Base-by-base conservation (phyloP, 495 filamentous ascomycete genomes). In the Penicillium lagena region DNA sequence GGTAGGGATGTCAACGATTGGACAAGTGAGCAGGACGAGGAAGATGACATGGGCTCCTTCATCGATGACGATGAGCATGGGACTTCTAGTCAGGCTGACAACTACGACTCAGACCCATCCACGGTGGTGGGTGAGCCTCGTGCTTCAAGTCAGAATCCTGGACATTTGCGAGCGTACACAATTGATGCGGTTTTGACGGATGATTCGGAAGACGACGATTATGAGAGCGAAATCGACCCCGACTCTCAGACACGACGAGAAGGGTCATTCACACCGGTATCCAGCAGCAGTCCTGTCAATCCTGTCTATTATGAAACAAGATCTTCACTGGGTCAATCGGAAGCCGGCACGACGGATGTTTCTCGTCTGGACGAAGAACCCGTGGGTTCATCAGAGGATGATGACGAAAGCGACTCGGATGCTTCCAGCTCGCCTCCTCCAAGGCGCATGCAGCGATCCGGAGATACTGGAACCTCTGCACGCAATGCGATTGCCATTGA, bases 21-120 rank as follows among this genome's bases (percentile, higher is more conserved):
- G 22, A 22, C 22, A 4, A 22, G 17, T 40, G 37, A 40, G 12
- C 31, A 39, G 12, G 49, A 52, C 12, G 51, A 62, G 14, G 57
- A 56, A 14, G 58, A 58, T 38, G 40, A 38, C 13, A 54, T 59
- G 47, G 63, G 70, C 37, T 64, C 60, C 9, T 71, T 73, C 33
- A 65, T 73, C 35, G 67, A 68, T 35, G 60, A 72, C 27, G 66
- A 64, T 32, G 49, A 64, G 40, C 48, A 52, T 39, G 36, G 9
- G 35, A 51, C 28, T 38, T 11, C 12, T 39, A 46, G 12, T 30
- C 29, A 15, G 47, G 50, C 31, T 34, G 3, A 2, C 32, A 6
- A 34, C 22, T 22, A 22, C 28, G 54, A 54, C 29, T 41, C 46
- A 15, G 58, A 61, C 40, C 47, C 32, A 28, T 46, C 43, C 28